These are phyloP conservation scores for Cryptosporidium viatorum DNA, from an alignment of 169 alveolate species.

Conservation along the genomic window DNA sequence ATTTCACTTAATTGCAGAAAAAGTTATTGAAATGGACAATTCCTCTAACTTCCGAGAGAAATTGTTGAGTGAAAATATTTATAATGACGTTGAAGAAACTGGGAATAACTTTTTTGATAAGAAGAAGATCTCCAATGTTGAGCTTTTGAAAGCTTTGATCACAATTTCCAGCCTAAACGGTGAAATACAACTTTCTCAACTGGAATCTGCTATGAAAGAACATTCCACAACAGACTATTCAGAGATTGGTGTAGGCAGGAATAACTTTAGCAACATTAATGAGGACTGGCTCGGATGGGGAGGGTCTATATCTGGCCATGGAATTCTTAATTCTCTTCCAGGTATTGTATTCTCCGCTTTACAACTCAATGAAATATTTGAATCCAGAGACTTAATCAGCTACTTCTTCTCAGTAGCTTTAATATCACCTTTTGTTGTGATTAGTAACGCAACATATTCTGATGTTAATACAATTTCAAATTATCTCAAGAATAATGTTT, in stretches of 20 bases:
- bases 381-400: constrained; percentile 38
- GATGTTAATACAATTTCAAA: constrained; percentile 17
- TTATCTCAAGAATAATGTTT: constrained; percentile 35
- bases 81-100: neutral
- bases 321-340: constrained; percentile 50
- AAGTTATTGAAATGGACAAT: neutral
- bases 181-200: constrained; percentile 40
- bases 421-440: constrained; percentile 49
- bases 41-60: neutral
- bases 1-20: neutral
- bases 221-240: neutral
- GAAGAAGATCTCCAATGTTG: constrained; percentile 11
- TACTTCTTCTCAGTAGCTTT: constrained; percentile 44
- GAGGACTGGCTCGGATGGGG: constrained; percentile 50
- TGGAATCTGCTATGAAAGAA: neutral
- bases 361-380: constrained; percentile 30
- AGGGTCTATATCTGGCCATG: constrained; percentile 37
- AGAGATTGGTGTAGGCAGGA: neutral
- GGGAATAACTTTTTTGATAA: neutral
- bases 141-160: constrained; percentile 12
- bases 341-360: constrained; percentile 52
- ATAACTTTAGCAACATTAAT: neutral
- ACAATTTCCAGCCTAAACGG: constrained; percentile 52
- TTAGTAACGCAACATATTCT: constrained; percentile 14
- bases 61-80: neutral